These are phyloP conservation scores for Thelonectria olida DNA, from an alignment of 2,329 filamentous ascomycete species.

Conservation along the genomic window DNA sequence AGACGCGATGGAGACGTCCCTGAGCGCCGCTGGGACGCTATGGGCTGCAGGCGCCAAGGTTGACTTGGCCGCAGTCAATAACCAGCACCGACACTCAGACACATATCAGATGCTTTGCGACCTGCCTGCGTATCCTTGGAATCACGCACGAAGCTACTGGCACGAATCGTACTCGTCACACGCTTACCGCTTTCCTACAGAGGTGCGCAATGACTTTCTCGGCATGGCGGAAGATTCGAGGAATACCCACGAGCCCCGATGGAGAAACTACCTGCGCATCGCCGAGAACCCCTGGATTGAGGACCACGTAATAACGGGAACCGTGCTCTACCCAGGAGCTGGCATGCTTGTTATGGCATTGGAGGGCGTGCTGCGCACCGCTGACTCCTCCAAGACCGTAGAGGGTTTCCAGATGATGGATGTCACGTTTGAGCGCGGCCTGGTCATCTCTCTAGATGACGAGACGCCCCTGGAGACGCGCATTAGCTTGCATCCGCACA, in stretches of 20 bases:
- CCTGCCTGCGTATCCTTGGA: constrained; percentile 50
- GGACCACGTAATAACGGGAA: constrained; percentile 44
- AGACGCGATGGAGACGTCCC: neutral
- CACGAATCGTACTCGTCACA: constrained; percentile 40
- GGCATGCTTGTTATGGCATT: constrained; percentile 58
- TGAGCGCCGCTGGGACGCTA: neutral
- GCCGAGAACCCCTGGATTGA: constrained; percentile 47
- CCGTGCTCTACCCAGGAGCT: constrained; percentile 13
- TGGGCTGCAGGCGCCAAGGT: constrained; percentile 26
- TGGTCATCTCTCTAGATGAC: neutral
- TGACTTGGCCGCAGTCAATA: neutral
- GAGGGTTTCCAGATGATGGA: neutral
- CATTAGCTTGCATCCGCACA: neutral
- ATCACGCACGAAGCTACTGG: constrained; percentile 46
- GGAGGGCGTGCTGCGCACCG: constrained; percentile 44
- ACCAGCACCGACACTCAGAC: constrained; percentile 18
- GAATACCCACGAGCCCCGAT: constrained; percentile 38
- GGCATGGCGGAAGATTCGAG: constrained; percentile 39
- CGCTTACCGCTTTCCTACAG: constrained; percentile 41
- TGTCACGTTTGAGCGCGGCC: neutral
- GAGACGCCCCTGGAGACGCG: neutral
- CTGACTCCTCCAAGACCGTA: neutral
- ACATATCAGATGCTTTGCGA: constrained; percentile 27
- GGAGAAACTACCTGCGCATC: constrained; percentile 36
- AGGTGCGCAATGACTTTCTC: constrained; percentile 50